Evolutionary conservation across 495 filamentous ascomycete genomes (phyloP).

Genomic region (Podospora sp.): DNA sequence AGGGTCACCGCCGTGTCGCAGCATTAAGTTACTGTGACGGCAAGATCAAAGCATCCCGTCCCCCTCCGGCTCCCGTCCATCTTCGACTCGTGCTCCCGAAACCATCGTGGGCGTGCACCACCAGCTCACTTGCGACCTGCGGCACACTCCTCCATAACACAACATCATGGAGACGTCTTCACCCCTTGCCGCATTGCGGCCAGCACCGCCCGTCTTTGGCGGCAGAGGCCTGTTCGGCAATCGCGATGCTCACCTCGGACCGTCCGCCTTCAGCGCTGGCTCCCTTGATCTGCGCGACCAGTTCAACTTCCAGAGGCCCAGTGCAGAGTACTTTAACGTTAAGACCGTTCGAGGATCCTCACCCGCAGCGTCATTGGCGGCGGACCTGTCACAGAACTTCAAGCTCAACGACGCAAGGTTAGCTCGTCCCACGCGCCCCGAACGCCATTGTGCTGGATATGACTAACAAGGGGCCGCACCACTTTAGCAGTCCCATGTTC

Average conservation of each 20-base stretch:
- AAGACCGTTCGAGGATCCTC: constrained; percentile 81
- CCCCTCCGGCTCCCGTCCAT: not conserved
- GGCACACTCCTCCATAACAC: not conserved
- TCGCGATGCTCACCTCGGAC: constrained; percentile 50
- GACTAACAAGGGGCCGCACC: constrained; percentile 29
- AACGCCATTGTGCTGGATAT: constrained; percentile 1
- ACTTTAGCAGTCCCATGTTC: constrained; percentile 74
- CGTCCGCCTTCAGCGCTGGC: constrained; percentile 61
- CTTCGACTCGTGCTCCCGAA: not conserved
- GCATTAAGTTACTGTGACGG: constrained; percentile 28
- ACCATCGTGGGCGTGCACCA: not conserved
- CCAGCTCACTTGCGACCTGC: not conserved
- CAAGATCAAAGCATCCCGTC: constrained; percentile 10
- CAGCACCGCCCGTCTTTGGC: constrained; percentile 61
- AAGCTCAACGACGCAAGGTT: constrained; percentile 87
- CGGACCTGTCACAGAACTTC: constrained; percentile 95
- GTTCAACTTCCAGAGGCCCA: constrained; percentile 44
- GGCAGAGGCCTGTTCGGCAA: constrained; percentile 48
- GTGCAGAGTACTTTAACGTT: constrained; percentile 74
- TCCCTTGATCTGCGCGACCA: constrained; percentile 68
- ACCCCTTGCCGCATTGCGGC: constrained; percentile 91
- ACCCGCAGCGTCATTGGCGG: constrained; percentile 84
- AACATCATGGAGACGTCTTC: constrained; percentile 85
- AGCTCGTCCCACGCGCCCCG: constrained; percentile 29
- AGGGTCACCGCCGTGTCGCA: constrained; percentile 19